A percentile compares a stretch with the other conserved stretches of the same genome.
These are phyloP conservation scores for Dryas drummondii DNA, from an alignment of 306 rosid genomes.

Conservation along the genomic window DNA sequence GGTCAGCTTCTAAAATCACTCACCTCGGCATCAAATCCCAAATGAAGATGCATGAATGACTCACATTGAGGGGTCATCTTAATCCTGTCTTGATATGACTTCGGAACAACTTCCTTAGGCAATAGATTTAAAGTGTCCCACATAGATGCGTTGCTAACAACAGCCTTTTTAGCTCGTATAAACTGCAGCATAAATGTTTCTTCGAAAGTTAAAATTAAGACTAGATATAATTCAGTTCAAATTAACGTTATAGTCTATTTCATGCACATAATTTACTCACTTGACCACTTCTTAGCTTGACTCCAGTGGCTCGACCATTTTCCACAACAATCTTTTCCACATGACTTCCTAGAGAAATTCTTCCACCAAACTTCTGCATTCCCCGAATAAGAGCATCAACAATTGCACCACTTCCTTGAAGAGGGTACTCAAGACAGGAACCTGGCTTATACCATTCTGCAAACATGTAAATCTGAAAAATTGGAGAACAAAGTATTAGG, in stretches of 20 bases:
- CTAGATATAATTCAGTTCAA: not conserved
- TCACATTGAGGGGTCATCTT: slow-evolving; percentile 69
- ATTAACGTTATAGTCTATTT: slow-evolving; percentile 8
- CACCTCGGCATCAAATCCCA: slow-evolving; percentile 86
- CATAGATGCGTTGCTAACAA: slow-evolving; percentile 88
- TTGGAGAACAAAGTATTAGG: slow-evolving; percentile 9
- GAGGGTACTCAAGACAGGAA: slow-evolving; percentile 86
- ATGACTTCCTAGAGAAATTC: slow-evolving; percentile 73
- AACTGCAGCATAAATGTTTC: slow-evolving; percentile 50
- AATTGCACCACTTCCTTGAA: slow-evolving; percentile 70
- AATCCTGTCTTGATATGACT: slow-evolving; percentile 55
- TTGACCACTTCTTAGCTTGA: slow-evolving; percentile 73
- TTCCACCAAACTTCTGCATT: slow-evolving; percentile 75
- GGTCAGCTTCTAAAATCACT: slow-evolving; percentile 14
- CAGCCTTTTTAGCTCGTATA: slow-evolving; percentile 78
- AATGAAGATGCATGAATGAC: slow-evolving; percentile 98
- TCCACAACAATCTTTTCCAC: slow-evolving; percentile 72
- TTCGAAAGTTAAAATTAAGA: slow-evolving; percentile 5
- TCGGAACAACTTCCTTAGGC: slow-evolving; percentile 64
- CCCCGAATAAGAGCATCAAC: slow-evolving; percentile 88
- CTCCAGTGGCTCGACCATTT: slow-evolving; percentile 77
- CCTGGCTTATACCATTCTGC: slow-evolving; percentile 99
- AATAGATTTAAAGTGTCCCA: slow-evolving; percentile 84
- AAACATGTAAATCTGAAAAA: slow-evolving; percentile 81
- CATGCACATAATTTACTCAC: slow-evolving; percentile 39